These are phyloP conservation scores for Yarrowia yakushimensis DNA, from an alignment of 805 yeast genomes.

Conservation along the genomic window DNA sequence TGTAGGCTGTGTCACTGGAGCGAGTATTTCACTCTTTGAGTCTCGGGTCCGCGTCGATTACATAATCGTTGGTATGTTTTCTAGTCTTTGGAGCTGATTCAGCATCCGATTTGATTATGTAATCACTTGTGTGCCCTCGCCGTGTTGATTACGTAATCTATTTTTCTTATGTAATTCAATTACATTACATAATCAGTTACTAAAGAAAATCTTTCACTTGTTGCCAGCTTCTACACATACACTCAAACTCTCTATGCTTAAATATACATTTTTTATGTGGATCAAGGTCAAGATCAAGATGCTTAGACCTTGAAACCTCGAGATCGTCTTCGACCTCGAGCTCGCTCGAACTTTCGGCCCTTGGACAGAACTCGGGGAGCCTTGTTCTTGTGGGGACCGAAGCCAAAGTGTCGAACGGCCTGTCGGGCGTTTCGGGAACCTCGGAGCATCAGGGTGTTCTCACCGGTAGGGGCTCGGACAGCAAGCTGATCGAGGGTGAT, in stretches of 20 bases:
- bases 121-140: too few relatives aligned
- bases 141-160: too few relatives aligned
- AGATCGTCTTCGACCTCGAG: slow-evolving; percentile 99
- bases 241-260: neutral
- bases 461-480: slow-evolving; percentile 98
- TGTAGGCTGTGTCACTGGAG: too few relatives aligned
- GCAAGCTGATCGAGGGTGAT: slow-evolving; percentile 99
- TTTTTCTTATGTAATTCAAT: too few relatives aligned
- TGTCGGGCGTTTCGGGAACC: slow-evolving; percentile 99
- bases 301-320: slow-evolving; percentile 99
- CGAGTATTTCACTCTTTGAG: too few relatives aligned
- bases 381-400: slow-evolving; percentile 99
- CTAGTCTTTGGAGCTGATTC: too few relatives aligned
- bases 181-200: too few relatives aligned
- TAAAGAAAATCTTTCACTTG: too few relatives aligned
- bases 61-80: too few relatives aligned
- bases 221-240: too few relatives aligned
- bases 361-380: slow-evolving; percentile 97
- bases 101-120: too few relatives aligned
- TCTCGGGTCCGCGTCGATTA: too few relatives aligned
- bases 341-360: slow-evolving; percentile 99
- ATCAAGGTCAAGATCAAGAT: neutral
- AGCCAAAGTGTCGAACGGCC: slow-evolving; percentile 99
- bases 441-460: slow-evolving; percentile 95
- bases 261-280: slow-evolving; percentile 18